Evolutionary conservation across 805 yeast genomes (phyloP), one percentile per base, ranked within the genome.

Genomic region (Debaryomyces hansenii): DNA sequence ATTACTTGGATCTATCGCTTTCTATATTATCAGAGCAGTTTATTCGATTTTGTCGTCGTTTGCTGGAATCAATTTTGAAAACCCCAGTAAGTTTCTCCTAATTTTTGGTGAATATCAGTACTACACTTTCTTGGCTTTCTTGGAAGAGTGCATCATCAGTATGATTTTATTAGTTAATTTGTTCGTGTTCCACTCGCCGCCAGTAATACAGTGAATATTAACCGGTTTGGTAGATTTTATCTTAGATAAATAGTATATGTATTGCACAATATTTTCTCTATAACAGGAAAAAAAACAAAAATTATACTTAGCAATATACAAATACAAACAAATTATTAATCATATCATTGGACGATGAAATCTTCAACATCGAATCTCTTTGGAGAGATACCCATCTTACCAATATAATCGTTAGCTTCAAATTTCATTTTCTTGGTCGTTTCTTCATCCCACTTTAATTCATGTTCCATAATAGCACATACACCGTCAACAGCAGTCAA

Each of bases 401-500:
- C 79, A 57, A 86, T 81, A 64, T 75, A 84, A 31, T 76, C 78
- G 37, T 63, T 70, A 31, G 90, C 79, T 46, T 77, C 77, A 40
- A 47, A 58, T 52, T 67, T 75, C 71, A 84, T 80, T 53, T 71
- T 65, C 44, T 75, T 72, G 64, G 83, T 82, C 49, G 83, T 77
- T 12, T 69, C 74, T 37, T 74, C 73, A 54, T 74, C 75, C 98
- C 98, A 91, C 40, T 79, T 70, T 51, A 87, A 76, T 66, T 87
- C 94, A 43, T 79, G 74, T 55, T 83, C 90, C 94, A 91, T 87
- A 53, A 89, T 78, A 56, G 87, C 86, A 42, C 87, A 90, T 33
- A 92, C 96, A 51, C 85, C 86, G 52, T 90, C 95, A 46, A 91
- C 83, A 12, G 95, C 87, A 42, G 72, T 75, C 52, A 83, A 70